Evolutionary conservation across 192 early-diverging fungal species (phyloP), one percentile per base, ranked within the genome.

Genomic region (Hyaloraphidium curvatum): DNA sequence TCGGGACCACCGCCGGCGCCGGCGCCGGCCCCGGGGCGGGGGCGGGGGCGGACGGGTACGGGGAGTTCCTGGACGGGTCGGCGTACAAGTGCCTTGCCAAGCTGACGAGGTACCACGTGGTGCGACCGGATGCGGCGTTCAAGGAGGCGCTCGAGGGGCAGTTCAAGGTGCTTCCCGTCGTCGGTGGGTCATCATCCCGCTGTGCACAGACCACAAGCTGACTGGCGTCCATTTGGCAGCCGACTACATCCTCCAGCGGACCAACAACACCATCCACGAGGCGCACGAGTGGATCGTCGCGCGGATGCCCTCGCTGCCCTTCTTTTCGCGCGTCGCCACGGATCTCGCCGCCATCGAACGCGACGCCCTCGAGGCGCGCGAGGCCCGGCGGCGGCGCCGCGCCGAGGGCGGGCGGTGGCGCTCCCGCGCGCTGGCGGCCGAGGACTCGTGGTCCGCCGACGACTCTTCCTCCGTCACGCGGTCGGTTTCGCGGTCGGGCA

Each of bases 201-300:
- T 1, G 31, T 52, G 31, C 7, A n/a, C n/a, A n/a, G n/a, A n/a
- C n/a, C n/a, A n/a, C n/a, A n/a, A n/a, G n/a, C n/a, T n/a, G n/a
- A n/a, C n/a, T n/a, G n/a, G n/a, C n/a, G n/a, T n/a, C n/a, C n/a
- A n/a, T n/a, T n/a, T n/a, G 26, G 2, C 22, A 17, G 70, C 70
- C 1, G 39, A 55, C 16, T 66, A 63, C 30, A 60, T 65, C 1
- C 59, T 73, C 28, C 71, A 74, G 54, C 58, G 62, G 30, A 60
- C 65, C 17, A 67, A 71, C 55, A 74, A 69, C 53, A 60, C 74
- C 31, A 41, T 63, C 11, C 59, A 63, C 29, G 28, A 52, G 0
- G 73, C 70, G 0, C 39, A 59, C 33, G 40, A 57, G 26, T 70
- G 28, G 23, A 13, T 59, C 27, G 27, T 30, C 9, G n/a, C 58